These are phyloP conservation scores for Fusarium humuli DNA, from an alignment of 2,329 filamentous ascomycete species.

Conservation along the genomic window DNA sequence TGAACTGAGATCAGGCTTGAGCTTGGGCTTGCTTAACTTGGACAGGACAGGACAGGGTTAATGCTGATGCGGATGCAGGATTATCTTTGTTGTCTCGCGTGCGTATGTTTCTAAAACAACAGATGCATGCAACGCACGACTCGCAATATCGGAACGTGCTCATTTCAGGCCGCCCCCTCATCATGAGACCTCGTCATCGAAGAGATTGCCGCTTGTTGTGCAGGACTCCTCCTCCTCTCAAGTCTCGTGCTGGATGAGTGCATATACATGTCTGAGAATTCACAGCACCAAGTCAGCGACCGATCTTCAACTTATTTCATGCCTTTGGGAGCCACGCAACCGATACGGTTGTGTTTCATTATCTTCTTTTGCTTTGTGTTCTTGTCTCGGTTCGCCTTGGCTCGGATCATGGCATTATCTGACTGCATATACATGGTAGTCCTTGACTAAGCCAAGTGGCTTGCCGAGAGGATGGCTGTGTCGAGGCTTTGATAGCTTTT, in stretches of 20 bases:
- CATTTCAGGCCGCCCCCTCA: conserved; percentile 10
- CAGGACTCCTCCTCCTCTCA: background rate
- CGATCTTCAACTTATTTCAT: background rate
- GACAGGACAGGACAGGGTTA: conserved; percentile 1
- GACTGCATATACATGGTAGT: background rate
- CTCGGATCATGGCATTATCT: conserved; percentile 8
- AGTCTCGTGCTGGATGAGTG: conserved; percentile 7
- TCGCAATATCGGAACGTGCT: conserved; percentile 21
- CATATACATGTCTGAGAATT: conserved; percentile 26
- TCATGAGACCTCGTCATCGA: conserved; percentile 22
- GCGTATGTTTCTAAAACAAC: conserved; percentile 17
- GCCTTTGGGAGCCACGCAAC: background rate
- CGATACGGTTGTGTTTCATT: conserved; percentile 1
- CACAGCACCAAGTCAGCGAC: background rate
- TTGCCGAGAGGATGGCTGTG: conserved; percentile 34
- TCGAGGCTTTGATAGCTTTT: conserved; percentile 52
- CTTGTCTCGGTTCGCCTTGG: conserved; percentile 22
- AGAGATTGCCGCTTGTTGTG: conserved; percentile 14
- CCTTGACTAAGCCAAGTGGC: conserved; percentile 28
- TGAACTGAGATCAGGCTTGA: conserved; percentile 4
- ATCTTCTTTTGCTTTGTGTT: conserved; percentile 13
- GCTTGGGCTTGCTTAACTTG: background rate
- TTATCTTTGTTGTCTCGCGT: conserved; percentile 21
- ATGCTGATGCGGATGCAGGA: conserved; percentile 1
- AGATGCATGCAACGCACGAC: conserved; percentile 21